Evolutionary conservation across 106 monocot genomes (phyloP).

Genomic region (Apostasia ramifera): DNA sequence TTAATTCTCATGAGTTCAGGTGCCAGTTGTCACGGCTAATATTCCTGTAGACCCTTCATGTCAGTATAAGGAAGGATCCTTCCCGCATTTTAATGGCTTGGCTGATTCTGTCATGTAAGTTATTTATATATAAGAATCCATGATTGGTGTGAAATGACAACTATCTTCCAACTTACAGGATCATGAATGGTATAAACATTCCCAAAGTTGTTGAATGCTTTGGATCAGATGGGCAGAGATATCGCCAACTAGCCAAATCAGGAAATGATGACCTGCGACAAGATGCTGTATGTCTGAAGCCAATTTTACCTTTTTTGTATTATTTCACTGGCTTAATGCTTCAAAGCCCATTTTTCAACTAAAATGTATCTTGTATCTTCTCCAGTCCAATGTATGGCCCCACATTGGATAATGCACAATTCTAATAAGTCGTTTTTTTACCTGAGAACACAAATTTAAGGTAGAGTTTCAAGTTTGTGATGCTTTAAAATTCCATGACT

Average conservation of each 20-base stretch:
- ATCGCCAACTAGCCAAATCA: slow-evolving; percentile 98
- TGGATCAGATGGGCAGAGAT: slow-evolving; percentile 94
- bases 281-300: slow-evolving; percentile 76
- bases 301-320: background rate
- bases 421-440: no score
- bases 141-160: background rate
- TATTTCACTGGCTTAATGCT: no score
- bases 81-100: slow-evolving; percentile 86
- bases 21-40: slow-evolving; percentile 90
- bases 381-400: no score
- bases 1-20: slow-evolving; percentile 29
- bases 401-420: no score
- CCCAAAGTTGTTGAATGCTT: slow-evolving; percentile 91
- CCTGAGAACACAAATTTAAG: no score
- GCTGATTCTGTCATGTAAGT: slow-evolving; percentile 79
- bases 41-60: slow-evolving; percentile 81
- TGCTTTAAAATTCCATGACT: no score
- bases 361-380: no score
- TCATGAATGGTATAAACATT: slow-evolving; percentile 98
- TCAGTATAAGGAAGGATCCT: slow-evolving; percentile 79
- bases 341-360: no score
- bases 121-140: background rate
- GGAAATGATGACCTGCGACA: slow-evolving; percentile 98
- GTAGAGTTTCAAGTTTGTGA: no score
- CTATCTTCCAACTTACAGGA: slow-evolving; percentile 32